phyloP scores from a whole-genome alignment of 305 asterid genomes.

The Nicotiana rustica region DNA sequence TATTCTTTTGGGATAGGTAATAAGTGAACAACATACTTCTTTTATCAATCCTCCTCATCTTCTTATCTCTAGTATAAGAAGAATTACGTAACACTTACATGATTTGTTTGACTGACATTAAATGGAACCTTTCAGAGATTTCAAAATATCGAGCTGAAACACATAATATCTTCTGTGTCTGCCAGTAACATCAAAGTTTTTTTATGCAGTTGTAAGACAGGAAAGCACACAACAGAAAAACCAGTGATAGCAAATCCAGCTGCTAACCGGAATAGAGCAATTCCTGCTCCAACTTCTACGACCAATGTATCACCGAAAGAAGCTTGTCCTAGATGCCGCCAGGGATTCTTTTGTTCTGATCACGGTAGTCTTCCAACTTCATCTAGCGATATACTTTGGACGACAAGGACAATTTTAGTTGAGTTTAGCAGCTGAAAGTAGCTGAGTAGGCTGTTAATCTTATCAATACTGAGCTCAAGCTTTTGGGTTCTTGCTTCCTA shows the following conservation, averaged over 20 bases:
- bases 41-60: not conserved
- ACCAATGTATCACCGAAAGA: conserved; percentile 54
- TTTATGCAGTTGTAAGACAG: conserved; percentile 80
- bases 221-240: conserved; percentile 84
- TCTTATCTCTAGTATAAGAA: not conserved
- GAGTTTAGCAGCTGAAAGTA: not conserved
- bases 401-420: not conserved
- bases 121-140: conserved; percentile 14
- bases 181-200: conserved; percentile 39
- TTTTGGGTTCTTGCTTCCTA: conserved; percentile 18
- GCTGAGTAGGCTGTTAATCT: not conserved
- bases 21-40: not conserved
- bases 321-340: conserved; percentile 82
- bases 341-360: conserved; percentile 97
- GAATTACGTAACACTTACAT: not conserved
- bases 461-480: not conserved
- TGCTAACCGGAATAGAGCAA: conserved; percentile 41
- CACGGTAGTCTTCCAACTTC: conserved; percentile 62
- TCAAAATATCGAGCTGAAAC: not conserved
- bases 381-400: not conserved
- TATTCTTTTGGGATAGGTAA: conserved; percentile 17
- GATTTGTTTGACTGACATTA: conserved; percentile 22
- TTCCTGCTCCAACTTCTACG: conserved; percentile 46
- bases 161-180: not conserved
- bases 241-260: conserved; percentile 46